Evolutionary conservation across 73 alveolate species (phyloP), one percentile per base, ranked within the genome.

Genomic region (Halteria grandinella): DNA sequence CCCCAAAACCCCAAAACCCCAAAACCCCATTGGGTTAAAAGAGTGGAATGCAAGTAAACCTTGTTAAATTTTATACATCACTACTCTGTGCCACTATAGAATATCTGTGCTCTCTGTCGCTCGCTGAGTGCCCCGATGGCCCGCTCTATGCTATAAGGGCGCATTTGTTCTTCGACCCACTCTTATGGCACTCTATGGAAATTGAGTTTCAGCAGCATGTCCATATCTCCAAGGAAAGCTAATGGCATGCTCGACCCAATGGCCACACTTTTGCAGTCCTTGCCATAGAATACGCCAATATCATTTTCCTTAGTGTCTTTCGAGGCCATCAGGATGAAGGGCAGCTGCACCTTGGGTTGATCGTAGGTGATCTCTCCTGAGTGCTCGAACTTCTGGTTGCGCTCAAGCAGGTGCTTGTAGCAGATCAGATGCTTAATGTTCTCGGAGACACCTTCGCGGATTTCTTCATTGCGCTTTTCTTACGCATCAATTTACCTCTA

Each of bases 281-380:
- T 66, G 0, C 58, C 71, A 52, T 37, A 37, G 6, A 49, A 34
- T 36, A 73, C 55, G n/a, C 39, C 75, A 2, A 73, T 75, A 17
- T 73, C 75, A 37, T 73, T 73, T 8, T 73, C 85, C 8, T 47
- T 49, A 40, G 75, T 34, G 41, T 73, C 85, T 36, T 73, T 53
- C 5, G 85, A 36, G 10, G 75, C 27, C 1, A 73, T 52, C 24
- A 73, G 27, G 10, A 73, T 73, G 64, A 73, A 73, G 14, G 85
- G 85, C 1, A 73, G 69, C 17, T 63, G 28, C 23, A 73, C 37
- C 14, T 23, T 20, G n/a, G n/a, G 36, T 20, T 53, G n/a, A 21
- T 27, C 18, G 6, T 17, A 25, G 7, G 24, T 14, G 40, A 15
- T 25, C 27, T 53, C 32, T 15, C 14, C 5, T 34, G 33, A 21